A percentile compares a stretch with the other conserved stretches of the same genome.
Evolutionary conservation across 2,329 filamentous ascomycete species (phyloP).

Genomic region (Trichoderma sp.): DNA sequence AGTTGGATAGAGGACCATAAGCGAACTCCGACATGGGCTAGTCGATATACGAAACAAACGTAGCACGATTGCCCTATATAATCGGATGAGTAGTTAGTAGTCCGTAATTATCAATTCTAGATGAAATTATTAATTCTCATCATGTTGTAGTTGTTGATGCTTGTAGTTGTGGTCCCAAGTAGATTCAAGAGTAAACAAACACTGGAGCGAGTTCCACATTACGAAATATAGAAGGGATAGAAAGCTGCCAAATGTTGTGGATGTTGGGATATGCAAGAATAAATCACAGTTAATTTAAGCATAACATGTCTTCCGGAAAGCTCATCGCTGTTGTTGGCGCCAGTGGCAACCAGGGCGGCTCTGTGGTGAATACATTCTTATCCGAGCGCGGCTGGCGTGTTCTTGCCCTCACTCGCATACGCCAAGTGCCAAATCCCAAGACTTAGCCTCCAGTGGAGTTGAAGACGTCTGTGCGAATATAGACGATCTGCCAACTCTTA

Average conservation of each 20-base stretch:
- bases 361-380: not conserved
- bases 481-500: not conserved
- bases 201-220: not conserved
- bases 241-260: accelerated
- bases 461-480: not conserved
- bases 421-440: not conserved
- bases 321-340: not conserved
- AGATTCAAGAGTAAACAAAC: not conserved
- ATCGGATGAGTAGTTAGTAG: too few relatives aligned
- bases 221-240: not conserved
- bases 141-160: not conserved
- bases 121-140: not conserved
- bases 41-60: not conserved
- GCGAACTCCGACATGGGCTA: not conserved
- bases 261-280: not conserved
- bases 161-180: not conserved
- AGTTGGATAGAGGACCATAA: too few relatives aligned
- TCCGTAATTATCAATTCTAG: accelerated
- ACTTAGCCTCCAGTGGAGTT: accelerated
- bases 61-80: too few relatives aligned
- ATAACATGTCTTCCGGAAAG: not conserved
- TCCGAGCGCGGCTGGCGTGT: not conserved
- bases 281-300: not conserved
- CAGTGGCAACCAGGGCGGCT: not conserved
- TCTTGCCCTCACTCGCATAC: not conserved